phyloP scores from a whole-genome alignment of 257 asterid genomes.

The Nicotiana paniculata region DNA sequence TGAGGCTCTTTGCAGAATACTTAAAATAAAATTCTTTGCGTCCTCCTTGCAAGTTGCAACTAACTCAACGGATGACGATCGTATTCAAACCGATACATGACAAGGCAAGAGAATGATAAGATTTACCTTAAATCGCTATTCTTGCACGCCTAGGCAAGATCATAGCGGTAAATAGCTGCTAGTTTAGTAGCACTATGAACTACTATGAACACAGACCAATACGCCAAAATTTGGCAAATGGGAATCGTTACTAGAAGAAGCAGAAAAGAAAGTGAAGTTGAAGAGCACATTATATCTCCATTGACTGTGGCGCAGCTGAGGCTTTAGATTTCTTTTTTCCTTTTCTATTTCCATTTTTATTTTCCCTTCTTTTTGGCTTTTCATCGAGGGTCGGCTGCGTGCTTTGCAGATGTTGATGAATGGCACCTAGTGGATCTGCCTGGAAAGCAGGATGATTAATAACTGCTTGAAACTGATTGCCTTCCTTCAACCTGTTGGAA shows the following conservation, averaged over 20 bases:
- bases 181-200: background rate
- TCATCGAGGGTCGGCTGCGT: constrained; percentile 55
- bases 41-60: too few relatives aligned
- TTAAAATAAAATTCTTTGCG: too few relatives aligned
- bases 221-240: background rate
- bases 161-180: background rate
- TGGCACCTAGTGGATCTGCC: constrained; percentile 64
- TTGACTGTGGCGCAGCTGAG: constrained; percentile 27
- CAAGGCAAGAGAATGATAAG: too few relatives aligned
- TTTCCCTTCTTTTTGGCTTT: constrained; percentile 43
- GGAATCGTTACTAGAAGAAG: background rate
- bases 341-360: constrained; percentile 35
- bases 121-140: background rate
- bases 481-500: constrained; percentile 60
- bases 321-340: constrained; percentile 40
- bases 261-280: background rate
- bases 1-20: too few relatives aligned
- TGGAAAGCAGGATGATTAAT: constrained; percentile 51
- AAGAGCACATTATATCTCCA: constrained; percentile 41
- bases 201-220: background rate
- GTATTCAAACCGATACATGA: too few relatives aligned
- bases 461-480: constrained; percentile 50
- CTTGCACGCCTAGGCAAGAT: background rate
- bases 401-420: constrained; percentile 59
- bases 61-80: too few relatives aligned